Evolutionary conservation across 805 yeast genomes (phyloP), one percentile per base, ranked within the genome.

Genomic region (Candida namnaoensis): DNA sequence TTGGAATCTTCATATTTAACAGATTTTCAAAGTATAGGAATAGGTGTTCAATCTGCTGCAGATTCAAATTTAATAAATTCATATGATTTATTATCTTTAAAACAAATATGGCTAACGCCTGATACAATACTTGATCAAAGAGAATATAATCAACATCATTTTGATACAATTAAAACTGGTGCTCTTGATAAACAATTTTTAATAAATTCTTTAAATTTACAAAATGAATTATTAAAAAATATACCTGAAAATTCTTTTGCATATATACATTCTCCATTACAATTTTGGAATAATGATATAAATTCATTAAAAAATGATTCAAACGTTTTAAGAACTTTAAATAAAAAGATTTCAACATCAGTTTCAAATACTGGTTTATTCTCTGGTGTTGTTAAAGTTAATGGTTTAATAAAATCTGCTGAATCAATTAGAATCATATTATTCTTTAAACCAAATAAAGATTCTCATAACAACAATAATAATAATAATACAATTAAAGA

Each of bases 381-480:
- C 23, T 54, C 69, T 1, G 73, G 70, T 0, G 53, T 66, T 1
- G 54, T 57, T 27, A 67, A 64, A 46, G 61, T 66, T 5, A 71
- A 72, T 48, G 77, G 78, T 0, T 41, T 68, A 3, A 57, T 70
- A 7, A 59, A 56, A 40, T 60, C 67, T 15, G 76, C 76, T 0
- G 56, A 62, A 12, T 57, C 70, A 0, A 34, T 71, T 7, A 60
- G 66, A 41, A 51, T 72, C 1, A 47, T 68, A 24, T 32, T 69
- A 7, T 45, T 68, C 34, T 62, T 59, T 38, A 41, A 45, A 8
- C 40, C 38, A 5, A 43, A 52, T n/a, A 36, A 10, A 7, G 42
- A 39, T 2, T 19, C 19, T 3, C 19, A 19, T 19, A 19, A 19
- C 19, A 2, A 19, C 19, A 19, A 19, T 19, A 19, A 19, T 19